Evolutionary conservation across 2,329 filamentous ascomycete species (phyloP).

Genomic region (Aspergillus alliaceus): DNA sequence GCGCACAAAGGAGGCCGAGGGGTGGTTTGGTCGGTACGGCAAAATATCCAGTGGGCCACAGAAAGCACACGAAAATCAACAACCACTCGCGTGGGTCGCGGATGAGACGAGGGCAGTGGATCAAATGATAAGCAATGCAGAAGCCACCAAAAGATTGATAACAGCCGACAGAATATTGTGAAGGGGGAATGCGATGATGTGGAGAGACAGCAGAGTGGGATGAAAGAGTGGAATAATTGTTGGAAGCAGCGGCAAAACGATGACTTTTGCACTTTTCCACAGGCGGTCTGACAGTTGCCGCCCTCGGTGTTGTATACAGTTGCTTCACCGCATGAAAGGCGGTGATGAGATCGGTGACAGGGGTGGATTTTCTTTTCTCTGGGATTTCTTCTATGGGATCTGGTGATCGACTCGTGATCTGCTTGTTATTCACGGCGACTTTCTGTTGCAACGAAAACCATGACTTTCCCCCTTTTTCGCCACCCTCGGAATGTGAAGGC

Average conservation of each 20-base stretch:
- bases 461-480: too few relatives aligned
- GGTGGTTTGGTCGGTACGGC: conserved; percentile 3
- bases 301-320: conserved; percentile 20
- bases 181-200: conserved; percentile 5
- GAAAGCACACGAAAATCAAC: background rate
- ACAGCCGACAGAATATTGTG: background rate
- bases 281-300: conserved; percentile 35
- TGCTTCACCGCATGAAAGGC: conserved; percentile 41
- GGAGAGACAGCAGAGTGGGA: conserved; percentile 14
- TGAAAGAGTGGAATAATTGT: conserved; percentile 18
- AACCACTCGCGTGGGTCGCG: background rate
- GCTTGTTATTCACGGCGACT: background rate
- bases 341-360: conserved; percentile 35
- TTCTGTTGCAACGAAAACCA: too few relatives aligned
- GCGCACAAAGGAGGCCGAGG: conserved; percentile 4
- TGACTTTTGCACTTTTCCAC: conserved; percentile 22
- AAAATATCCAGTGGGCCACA: conserved; percentile 6
- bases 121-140: background rate
- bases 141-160: background rate
- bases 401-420: too few relatives aligned
- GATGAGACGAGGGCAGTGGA: background rate
- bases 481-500: background rate
- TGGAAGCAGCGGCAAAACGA: conserved; percentile 36
- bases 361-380: background rate
- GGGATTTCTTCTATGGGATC: background rate